phyloP scores from a whole-genome alignment of 176 grass and related monocot species.

The bread wheat (Triticum aestivum) region IWGSC_CS_RefSeq_v2.1 NC_057797.1:544838926-544839425 shows the following conservation, averaged over 20 bases:
- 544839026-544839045: not conserved
- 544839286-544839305: not conserved
- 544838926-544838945: too few relatives aligned
- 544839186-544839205: not conserved
- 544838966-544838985: too few relatives aligned
- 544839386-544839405: constrained; percentile 50
- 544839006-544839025: too few relatives aligned
- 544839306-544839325: constrained; percentile 67
- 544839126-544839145: not conserved
- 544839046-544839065: not conserved
- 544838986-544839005: too few relatives aligned
- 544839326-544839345: constrained; percentile 56
- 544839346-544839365: constrained; percentile 86
- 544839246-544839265: too few relatives aligned
- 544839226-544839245: too few relatives aligned
- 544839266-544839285: not conserved
- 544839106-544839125: not conserved
- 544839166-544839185: not conserved
- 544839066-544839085: not conserved
- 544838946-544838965: too few relatives aligned
- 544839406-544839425: constrained; percentile 40
- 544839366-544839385: constrained; percentile 69
- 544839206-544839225: too few relatives aligned
- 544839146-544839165: not conserved
- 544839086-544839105: not conserved